Evolutionary conservation across 768 basidiomycete genomes (phyloP), one percentile per base, ranked within the genome.

Genomic region (Boletus sensibilis): DNA sequence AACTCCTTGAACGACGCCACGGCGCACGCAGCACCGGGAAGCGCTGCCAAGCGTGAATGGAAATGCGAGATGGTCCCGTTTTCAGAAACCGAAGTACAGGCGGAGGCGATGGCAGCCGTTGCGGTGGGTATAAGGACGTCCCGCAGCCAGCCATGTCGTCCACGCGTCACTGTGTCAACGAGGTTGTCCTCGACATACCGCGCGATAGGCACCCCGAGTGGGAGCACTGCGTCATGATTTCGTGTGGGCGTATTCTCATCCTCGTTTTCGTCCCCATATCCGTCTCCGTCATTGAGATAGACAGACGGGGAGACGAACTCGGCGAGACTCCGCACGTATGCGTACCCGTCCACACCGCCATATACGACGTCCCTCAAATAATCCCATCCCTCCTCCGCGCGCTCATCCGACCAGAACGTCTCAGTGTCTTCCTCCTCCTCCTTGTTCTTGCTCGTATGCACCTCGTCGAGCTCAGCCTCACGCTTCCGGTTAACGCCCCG

Each of bases 301-400:
- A 48, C 49, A 23, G 74, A 65, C 18, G 68, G 66, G 5, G 74
- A 67, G 33, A 86, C 76, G 59, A 92, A 92, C 69, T 88, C 86
- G 25, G 88, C 89, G 52, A 92, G 63, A 66, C 90, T 92, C 57
- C 86, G 77, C 50, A 86, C 79, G 67, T 92, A 92, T 6, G 90
- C 90, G 27, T 84, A 71, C 2, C 90, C 90, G 53, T 90, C 88
- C 0, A 83, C 77, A 44, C 90, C 89, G 0, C 90, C 90, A 65
- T 91, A 92, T 0, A 92, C 88, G n/a, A 90, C 66, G 65, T 90
- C 87, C 20, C 80, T 72, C 18, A 92, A 44, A 62, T 86, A 89
- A n/a, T 77, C 78, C 70, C 89, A 86, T 2, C 81, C 87, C 23
- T 79, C 77, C n/a, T 69, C 68, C 13, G 80, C 82, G 6, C 76